Conservation (phyloP, 768 basidiomycete species). For the Suillus subalutaceus region DNA sequence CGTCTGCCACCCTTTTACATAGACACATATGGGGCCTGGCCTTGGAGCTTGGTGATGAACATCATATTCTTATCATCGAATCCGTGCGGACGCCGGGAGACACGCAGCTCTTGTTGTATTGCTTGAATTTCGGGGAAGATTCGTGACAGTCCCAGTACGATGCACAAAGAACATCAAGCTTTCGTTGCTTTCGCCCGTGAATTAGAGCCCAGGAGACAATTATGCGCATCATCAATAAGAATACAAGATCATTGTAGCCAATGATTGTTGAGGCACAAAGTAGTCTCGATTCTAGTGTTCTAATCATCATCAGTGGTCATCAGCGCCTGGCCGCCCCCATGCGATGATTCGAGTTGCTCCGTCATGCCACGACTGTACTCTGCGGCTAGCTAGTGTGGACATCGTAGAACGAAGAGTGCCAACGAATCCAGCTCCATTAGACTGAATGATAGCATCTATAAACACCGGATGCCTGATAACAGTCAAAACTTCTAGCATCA, state of each 20-base stretch:
- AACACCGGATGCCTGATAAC: slow-evolving; percentile 66
- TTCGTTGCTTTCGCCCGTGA: slow-evolving; percentile 19
- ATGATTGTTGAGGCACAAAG: not conserved
- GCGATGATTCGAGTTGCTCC: slow-evolving; percentile 54
- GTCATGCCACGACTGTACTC: slow-evolving; percentile 67
- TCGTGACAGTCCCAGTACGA: slow-evolving; percentile 25
- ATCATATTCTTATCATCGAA: not conserved
- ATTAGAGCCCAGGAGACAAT: slow-evolving; percentile 49
- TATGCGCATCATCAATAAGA: not conserved
- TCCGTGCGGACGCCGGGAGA: not conserved
- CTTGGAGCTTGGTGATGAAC: not conserved
- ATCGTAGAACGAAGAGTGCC: slow-evolving; percentile 75
- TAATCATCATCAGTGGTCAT: slow-evolving; percentile 47
- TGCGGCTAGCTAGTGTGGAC: slow-evolving; percentile 62
- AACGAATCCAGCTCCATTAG: slow-evolving; percentile 65
- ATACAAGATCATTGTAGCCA: not conserved
- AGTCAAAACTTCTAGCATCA: not conserved
- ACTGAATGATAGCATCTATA: slow-evolving; percentile 74
- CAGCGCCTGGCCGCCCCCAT: slow-evolving; percentile 61
- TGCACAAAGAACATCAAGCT: slow-evolving; percentile 41
- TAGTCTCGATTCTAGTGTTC: not conserved
- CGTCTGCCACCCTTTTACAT: not conserved
- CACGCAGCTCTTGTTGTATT: not conserved
- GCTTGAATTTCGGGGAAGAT: not conserved
- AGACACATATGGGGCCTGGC: not conserved